These are phyloP conservation scores for Solanum chacoense DNA, from an alignment of 305 asterid species.

Conservation along the genomic window DNA sequence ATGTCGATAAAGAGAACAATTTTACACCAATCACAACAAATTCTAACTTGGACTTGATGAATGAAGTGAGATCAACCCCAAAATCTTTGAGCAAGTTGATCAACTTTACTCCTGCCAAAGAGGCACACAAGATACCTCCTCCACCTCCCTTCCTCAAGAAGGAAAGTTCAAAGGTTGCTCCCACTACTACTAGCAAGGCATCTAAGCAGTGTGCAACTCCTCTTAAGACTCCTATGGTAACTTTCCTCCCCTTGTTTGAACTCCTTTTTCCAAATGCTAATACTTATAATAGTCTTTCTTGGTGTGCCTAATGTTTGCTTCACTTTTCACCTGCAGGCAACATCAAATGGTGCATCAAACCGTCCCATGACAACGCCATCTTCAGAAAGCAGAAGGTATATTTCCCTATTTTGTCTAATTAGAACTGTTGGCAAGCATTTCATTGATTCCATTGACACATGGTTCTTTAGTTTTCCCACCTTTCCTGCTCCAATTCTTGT, in stretches of 20 bases:
- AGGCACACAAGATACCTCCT: conserved; percentile 19
- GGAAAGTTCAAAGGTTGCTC: conserved; percentile 20
- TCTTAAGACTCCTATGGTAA: conserved; percentile 6
- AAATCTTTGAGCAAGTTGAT: conserved; percentile 35
- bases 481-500: background rate
- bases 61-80: conserved; percentile 23
- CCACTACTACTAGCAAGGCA: conserved; percentile 4
- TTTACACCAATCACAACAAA: conserved; percentile 17
- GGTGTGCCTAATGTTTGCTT: background rate
- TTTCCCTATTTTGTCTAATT: background rate
- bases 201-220: conserved; percentile 33
- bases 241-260: background rate
- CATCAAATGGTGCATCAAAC: conserved; percentile 24
- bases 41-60: conserved; percentile 1
- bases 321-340: conserved; percentile 27
- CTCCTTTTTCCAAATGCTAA: background rate
- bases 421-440: background rate
- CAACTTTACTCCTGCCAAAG: conserved; percentile 29
- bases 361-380: conserved; percentile 35
- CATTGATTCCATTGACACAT: background rate
- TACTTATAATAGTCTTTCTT: background rate
- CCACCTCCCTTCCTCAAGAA: conserved; percentile 9
- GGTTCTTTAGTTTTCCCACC: background rate
- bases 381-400: conserved; percentile 44
- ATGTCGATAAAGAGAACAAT: conserved; percentile 32